Conservation (phyloP, 2,329 filamentous ascomycete genomes). For the Neofusicoccum ribis region DNA sequence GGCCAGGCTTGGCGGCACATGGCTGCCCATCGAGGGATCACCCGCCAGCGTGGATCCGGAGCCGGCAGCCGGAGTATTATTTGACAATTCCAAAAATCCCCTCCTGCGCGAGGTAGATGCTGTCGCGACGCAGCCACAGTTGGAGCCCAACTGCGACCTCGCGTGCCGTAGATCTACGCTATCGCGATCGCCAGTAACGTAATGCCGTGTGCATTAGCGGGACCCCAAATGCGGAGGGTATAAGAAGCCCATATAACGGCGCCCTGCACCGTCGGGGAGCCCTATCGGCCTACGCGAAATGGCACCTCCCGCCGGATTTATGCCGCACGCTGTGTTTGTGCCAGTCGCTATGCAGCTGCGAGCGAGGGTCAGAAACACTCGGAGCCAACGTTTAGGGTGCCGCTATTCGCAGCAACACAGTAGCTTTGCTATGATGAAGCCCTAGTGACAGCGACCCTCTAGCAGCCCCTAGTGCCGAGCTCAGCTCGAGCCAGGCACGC, state of each 20-base stretch:
- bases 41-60: not conserved
- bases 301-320: not conserved
- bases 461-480: too few relatives aligned
- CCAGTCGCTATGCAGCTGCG: not conserved
- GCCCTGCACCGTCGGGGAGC: not conserved
- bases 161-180: not conserved
- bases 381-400: not conserved
- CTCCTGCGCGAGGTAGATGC: not conserved
- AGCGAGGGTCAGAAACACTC: not conserved
- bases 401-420: not conserved
- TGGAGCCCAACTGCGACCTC: not conserved
- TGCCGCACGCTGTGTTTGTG: constrained; percentile 1
- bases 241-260: not conserved
- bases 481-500: not conserved
- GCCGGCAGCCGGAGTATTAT: not conserved
- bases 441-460: not conserved
- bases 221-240: not conserved
- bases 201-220: constrained; percentile 13
- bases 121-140: not conserved
- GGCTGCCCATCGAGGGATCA: not conserved
- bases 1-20: not conserved
- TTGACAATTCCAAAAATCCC: not conserved
- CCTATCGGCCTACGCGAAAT: constrained; percentile 7
- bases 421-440: not conserved
- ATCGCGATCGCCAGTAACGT: constrained; percentile 10